Conservation (phyloP, 495 filamentous ascomycete genomes). For the Massariosphaeria phaeospora region DNA sequence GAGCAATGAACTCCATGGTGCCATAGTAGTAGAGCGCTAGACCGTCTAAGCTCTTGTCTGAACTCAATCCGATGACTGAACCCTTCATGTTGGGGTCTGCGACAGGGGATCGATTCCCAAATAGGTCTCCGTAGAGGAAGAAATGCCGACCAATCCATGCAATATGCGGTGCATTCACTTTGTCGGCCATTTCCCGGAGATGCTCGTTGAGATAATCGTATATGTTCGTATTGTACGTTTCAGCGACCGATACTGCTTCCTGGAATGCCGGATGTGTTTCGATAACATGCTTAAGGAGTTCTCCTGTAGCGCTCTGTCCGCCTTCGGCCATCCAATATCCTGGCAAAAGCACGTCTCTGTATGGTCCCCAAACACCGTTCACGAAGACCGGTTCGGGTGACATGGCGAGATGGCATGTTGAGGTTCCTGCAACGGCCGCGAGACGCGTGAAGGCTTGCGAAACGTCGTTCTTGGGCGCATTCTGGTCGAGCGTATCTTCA, state of each 20-base stretch:
- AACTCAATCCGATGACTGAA: constrained; percentile 75
- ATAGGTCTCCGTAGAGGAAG: constrained; percentile 98
- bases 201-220: constrained; percentile 93
- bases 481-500: constrained; percentile 54
- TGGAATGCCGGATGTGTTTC: constrained; percentile 88
- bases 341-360: constrained; percentile 85
- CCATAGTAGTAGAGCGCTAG: constrained; percentile 88
- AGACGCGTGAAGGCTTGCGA: constrained; percentile 89
- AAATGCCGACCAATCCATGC: constrained; percentile 85
- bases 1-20: constrained; percentile 93
- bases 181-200: constrained; percentile 66
- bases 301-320: constrained; percentile 91
- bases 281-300: constrained; percentile 85
- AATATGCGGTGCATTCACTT: constrained; percentile 63
- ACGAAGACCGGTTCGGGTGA: constrained; percentile 86
- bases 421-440: constrained; percentile 93
- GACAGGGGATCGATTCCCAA: constrained; percentile 91
- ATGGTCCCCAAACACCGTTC: constrained; percentile 92
- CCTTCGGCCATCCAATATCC: constrained; percentile 95
- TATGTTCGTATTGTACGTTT: constrained; percentile 73
- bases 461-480: constrained; percentile 66
- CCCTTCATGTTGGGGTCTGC: constrained; percentile 90
- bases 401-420: constrained; percentile 96
- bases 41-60: constrained; percentile 76
- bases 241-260: constrained; percentile 67